These are phyloP conservation scores for Daldinia vernicosa DNA, from an alignment of 495 filamentous ascomycete genomes.

Conservation along the genomic window DNA sequence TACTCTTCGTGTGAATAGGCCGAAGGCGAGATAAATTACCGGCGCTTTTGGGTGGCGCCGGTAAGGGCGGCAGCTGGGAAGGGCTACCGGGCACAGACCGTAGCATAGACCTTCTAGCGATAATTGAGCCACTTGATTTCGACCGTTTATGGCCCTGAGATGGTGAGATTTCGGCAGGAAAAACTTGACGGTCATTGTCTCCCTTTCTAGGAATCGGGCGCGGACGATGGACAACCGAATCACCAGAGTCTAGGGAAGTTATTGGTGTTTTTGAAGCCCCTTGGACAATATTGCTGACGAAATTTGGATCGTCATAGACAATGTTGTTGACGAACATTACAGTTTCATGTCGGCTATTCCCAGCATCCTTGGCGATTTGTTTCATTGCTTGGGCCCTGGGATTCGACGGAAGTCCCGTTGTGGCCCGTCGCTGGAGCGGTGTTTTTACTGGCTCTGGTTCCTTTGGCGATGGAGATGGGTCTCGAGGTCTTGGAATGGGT, in stretches of 20 bases:
- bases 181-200: conserved; percentile 51
- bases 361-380: conserved; percentile 42
- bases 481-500: conserved; percentile 44
- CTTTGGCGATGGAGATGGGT: conserved; percentile 31
- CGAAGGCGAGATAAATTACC: conserved; percentile 44
- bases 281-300: conserved; percentile 57
- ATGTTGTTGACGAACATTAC: conserved; percentile 64
- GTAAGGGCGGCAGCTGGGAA: conserved; percentile 56
- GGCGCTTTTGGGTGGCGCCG: conserved; percentile 55
- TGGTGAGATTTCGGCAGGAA: conserved; percentile 52
- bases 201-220: conserved; percentile 60
- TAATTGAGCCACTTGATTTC: conserved; percentile 55
- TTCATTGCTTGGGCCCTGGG: conserved; percentile 56
- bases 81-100: conserved; percentile 57
- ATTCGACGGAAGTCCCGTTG: conserved; percentile 60
- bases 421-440: conserved; percentile 56
- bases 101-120: conserved; percentile 55
- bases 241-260: conserved; percentile 36
- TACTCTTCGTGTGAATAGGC: conserved; percentile 61
- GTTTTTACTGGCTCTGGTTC: conserved; percentile 49
- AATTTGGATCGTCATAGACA: conserved; percentile 58
- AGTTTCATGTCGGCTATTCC: conserved; percentile 52
- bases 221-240: conserved; percentile 60
- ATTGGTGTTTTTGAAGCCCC: conserved; percentile 46
- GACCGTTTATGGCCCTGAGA: conserved; percentile 51